Base-by-base conservation (phyloP, 1,139 yeast species). In the Scheffersomyces illinoinensis region DNA sequence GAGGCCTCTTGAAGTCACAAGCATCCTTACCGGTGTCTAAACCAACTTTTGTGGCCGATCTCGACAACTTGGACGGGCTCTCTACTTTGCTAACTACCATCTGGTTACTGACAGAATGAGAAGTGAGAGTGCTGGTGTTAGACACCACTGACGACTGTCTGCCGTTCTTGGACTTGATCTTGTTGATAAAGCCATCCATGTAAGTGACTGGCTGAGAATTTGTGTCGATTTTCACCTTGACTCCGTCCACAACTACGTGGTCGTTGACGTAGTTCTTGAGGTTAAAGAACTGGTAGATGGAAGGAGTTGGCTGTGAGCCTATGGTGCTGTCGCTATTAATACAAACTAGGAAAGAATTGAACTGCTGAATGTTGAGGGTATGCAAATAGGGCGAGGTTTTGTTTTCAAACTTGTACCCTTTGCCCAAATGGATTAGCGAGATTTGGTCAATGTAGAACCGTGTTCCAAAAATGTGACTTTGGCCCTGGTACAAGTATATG, bases 271-370 rank as follows among this genome's bases (percentile, higher is more conserved):
- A 64, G 56, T 58, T 59, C 50, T 65, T 64, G 23, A 61, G 57
- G 51, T 63, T 66, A 53, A 66, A 66, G 60, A 58, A 66, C 55
- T 57, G 61, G 55, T 64, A 66, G 49, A 65, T 58, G 21, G 56
- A 55, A 8, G 58, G 48, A 4, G 10, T 47, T 6, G 43, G 24
- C 21, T 33, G 26, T 14, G 53, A 54, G 33, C 61, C 53, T 20
- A 57, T 56, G 47, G 63, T 56, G 47, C 64, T 65, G 56, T 63
- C 60, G 23, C 51, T 55, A 54, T 57, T 56, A 53, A 59, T 53
- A n/a, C 55, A 47, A 4, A 46, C 55, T 57, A 59, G 58, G 57
- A 60, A 55, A 47, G 48, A 24, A 5, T 21, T 47, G 24, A 60
- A 58, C 50, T 53, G 56, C 24, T 53, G 47, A 26, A 56, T 55